A percentile compares a stretch with the other conserved stretches of the same genome.
Conservation (phyloP, 2,329 filamentous ascomycete species). For the Pyricularia sp. region DNA sequence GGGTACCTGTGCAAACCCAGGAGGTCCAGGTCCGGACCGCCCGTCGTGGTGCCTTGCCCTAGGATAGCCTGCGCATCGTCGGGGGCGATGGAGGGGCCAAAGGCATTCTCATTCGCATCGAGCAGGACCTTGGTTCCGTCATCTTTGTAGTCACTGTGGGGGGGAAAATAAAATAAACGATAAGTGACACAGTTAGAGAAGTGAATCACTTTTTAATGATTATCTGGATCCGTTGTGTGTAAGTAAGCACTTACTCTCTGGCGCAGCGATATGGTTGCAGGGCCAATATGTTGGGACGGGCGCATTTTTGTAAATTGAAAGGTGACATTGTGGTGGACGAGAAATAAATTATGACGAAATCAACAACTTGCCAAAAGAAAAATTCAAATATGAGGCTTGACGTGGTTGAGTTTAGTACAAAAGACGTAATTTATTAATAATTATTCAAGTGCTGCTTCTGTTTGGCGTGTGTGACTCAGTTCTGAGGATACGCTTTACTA, state of each 20-base stretch:
- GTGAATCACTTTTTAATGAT: neutral
- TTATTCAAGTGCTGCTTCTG: neutral
- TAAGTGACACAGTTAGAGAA: slow-evolving; percentile 1
- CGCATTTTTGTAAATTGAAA: slow-evolving; percentile 67
- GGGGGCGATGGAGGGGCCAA: slow-evolving; percentile 65
- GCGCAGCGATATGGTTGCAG: slow-evolving; percentile 75
- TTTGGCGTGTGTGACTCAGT: neutral
- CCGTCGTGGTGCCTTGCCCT: slow-evolving; percentile 18
- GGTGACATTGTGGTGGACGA: slow-evolving; percentile 37
- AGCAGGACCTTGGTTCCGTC: slow-evolving; percentile 92
- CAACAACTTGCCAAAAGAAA: neutral
- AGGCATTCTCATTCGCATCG: slow-evolving; percentile 97
- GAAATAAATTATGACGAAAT: neutral
- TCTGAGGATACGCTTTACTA: neutral
- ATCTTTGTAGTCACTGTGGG: slow-evolving; percentile 88
- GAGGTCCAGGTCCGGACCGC: slow-evolving; percentile 59
- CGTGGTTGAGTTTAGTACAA: neutral
- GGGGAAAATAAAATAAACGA: slow-evolving; percentile 16
- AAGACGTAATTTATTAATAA: neutral
- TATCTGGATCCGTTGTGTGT: neutral
- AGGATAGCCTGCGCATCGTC: slow-evolving; percentile 31
- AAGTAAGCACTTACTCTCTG: slow-evolving; percentile 53
- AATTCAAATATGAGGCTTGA: neutral
- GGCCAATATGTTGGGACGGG: slow-evolving; percentile 66
- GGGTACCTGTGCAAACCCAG: slow-evolving; percentile 87